Percentiles rank a stretch among this genome's conserved stretches.
Conservation (phyloP, 2,329 filamentous ascomycete species). For the Fusarium euwallaceae region DNA sequence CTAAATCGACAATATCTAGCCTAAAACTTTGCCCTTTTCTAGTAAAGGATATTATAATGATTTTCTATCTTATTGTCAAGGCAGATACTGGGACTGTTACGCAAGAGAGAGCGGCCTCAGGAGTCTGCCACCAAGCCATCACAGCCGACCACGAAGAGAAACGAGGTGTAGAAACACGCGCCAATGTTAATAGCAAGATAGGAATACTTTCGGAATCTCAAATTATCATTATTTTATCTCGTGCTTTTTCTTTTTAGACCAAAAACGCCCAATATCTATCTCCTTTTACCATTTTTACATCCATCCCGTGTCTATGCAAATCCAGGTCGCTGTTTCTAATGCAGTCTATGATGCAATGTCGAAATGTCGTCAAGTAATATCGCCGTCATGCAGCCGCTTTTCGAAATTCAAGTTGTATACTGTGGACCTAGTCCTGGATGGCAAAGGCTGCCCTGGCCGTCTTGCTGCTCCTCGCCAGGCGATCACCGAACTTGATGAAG, state of each 20-base stretch:
- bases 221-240: slow-evolving; percentile 1
- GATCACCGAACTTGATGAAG: slow-evolving; percentile 50
- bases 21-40: neutral
- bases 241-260: neutral
- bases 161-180: neutral
- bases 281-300: neutral
- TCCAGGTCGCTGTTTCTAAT: neutral
- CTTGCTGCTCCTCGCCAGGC: slow-evolving; percentile 47
- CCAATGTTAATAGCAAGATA: neutral
- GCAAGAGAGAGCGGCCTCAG: neutral
- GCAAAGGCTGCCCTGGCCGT: slow-evolving; percentile 41
- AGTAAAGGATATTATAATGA: neutral
- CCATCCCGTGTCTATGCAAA: neutral
- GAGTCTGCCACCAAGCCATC: neutral
- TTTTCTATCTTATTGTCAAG: neutral
- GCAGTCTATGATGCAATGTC: slow-evolving; percentile 1
- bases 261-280: neutral
- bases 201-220: neutral
- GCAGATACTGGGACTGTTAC: neutral
- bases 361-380: neutral
- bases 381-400: neutral
- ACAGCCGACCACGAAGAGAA: neutral
- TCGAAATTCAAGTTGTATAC: neutral
- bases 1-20: no score
- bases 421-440: slow-evolving; percentile 22